Percentiles rank a stretch among this genome's conserved stretches.
phyloP scores from a whole-genome alignment of 352 stramenopile genomes.

The Pythium vanterpoolii region DNA sequence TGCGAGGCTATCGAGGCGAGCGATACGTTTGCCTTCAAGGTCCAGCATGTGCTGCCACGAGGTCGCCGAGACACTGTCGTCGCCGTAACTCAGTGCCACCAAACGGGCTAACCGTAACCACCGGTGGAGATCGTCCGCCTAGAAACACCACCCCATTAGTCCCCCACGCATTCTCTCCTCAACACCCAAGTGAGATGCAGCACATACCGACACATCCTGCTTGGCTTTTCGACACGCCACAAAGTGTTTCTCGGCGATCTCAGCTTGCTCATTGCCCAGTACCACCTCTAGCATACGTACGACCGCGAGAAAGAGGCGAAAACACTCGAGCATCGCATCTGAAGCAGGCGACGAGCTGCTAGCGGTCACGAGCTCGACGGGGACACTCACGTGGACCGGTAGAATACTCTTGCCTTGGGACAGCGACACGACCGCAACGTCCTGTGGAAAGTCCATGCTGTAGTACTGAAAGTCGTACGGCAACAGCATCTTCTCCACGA shows the following conservation, averaged over 20 bases:
- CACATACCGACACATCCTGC: slow-evolving; percentile 65
- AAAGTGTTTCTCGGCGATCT: slow-evolving; percentile 78
- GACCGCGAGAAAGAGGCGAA: slow-evolving; percentile 63
- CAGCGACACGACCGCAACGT: slow-evolving; percentile 60
- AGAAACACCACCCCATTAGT: background rate
- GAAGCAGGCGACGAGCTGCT: background rate
- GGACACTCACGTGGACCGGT: slow-evolving; percentile 52
- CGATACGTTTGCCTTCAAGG: slow-evolving; percentile 44
- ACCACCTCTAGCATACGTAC: slow-evolving; percentile 48
- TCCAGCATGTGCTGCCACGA: slow-evolving; percentile 62
- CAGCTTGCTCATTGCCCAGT: slow-evolving; percentile 71
- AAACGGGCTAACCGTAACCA: slow-evolving; percentile 74
- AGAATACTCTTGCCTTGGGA: slow-evolving; percentile 76
- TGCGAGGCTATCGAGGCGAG: slow-evolving; percentile 22
- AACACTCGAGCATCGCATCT: slow-evolving; percentile 51
- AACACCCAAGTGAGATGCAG: background rate
- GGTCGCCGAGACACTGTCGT: slow-evolving; percentile 40
- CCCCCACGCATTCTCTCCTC: background rate
- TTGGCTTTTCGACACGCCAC: slow-evolving; percentile 65
- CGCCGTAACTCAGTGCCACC: slow-evolving; percentile 56
- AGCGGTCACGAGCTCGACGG: slow-evolving; percentile 5
- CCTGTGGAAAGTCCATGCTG: slow-evolving; percentile 80
- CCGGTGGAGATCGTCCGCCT: slow-evolving; percentile 77
- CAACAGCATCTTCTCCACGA: slow-evolving; percentile 74
- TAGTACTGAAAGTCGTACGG: slow-evolving; percentile 86